Evolutionary conservation across 2,329 filamentous ascomycete species (phyloP).

Genomic region (Xylariaceae sp.): DNA sequence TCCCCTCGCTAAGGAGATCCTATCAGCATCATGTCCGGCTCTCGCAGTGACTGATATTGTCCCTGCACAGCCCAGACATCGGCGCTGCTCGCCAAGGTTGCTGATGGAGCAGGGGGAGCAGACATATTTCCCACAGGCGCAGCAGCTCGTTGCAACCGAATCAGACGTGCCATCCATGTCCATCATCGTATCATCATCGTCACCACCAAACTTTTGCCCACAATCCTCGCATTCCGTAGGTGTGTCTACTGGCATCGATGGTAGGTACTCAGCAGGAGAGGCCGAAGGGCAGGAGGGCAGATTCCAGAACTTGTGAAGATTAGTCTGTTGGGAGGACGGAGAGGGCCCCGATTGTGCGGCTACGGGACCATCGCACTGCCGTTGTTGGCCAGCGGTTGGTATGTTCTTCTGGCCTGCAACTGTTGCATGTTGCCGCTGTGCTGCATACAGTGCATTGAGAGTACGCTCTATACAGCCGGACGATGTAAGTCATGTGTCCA

Average conservation of each 20-base stretch:
- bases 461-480: conserved; percentile 46
- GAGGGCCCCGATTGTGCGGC: conserved; percentile 13
- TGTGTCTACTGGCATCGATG: conserved; percentile 15
- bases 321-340: conserved; percentile 39
- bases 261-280: conserved; percentile 24
- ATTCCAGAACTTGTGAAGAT: conserved; percentile 58
- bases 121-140: conserved; percentile 49
- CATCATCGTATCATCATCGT: conserved; percentile 18
- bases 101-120: conserved; percentile 57
- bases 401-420: conserved; percentile 11
- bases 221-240: conserved; percentile 51
- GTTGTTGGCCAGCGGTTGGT: conserved; percentile 5
- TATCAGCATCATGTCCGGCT: conserved; percentile 2
- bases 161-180: conserved; percentile 36
- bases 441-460: conserved; percentile 53
- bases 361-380: conserved; percentile 10
- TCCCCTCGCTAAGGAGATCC: conserved; percentile 2
- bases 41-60: conserved; percentile 23
- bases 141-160: conserved; percentile 39
- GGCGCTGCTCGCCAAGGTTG: conserved; percentile 49
- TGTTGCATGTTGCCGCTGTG: conserved; percentile 37
- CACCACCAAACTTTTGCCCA: conserved; percentile 29
- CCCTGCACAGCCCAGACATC: conserved; percentile 50
- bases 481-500: conserved; percentile 17
- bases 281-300: conserved; percentile 38